These are phyloP conservation scores for Cardiospermum halicacabum DNA, from an alignment of 345 rosid species.

Conservation along the genomic window DNA sequence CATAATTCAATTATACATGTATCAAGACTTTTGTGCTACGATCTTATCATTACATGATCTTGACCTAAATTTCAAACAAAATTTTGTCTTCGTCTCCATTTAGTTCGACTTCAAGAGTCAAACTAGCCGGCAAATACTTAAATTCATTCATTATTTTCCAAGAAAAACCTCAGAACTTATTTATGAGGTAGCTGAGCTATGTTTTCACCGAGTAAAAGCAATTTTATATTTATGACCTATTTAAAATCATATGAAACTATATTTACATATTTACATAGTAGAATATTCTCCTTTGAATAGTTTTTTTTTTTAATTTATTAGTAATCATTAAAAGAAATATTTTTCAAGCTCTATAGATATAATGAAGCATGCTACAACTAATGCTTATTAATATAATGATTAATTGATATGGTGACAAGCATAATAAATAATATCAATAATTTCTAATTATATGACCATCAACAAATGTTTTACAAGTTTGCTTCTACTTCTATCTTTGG, in stretches of 20 bases:
- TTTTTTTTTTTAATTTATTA: background rate
- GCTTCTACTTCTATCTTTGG: background rate
- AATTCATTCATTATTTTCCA: too few species aligned
- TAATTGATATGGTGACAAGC: slow-evolving; percentile 8
- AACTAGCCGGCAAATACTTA: slow-evolving; percentile 4
- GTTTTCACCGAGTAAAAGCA: background rate
- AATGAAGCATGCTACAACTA: background rate
- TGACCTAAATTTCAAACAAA: background rate
- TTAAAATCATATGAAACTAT: too few species aligned
- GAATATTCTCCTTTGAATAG: background rate
- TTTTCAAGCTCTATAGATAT: background rate
- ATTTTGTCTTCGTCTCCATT: background rate
- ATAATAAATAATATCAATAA: background rate
- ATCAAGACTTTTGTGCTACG: background rate
- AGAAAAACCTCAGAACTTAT: too few species aligned
- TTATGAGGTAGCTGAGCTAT: background rate
- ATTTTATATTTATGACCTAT: too few species aligned
- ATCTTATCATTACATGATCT: background rate
- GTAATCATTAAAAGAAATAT: background rate
- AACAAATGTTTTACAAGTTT: background rate
- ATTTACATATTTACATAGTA: background rate
- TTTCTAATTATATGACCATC: background rate
- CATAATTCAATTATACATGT: background rate
- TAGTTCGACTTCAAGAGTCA: background rate
- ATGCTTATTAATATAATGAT: too few species aligned